A percentile compares a stretch with the other conserved stretches of the same genome.
These are phyloP conservation scores for Populus hybrid DNA, from an alignment of 441 rosid species.

Conservation along the genomic window DNA sequence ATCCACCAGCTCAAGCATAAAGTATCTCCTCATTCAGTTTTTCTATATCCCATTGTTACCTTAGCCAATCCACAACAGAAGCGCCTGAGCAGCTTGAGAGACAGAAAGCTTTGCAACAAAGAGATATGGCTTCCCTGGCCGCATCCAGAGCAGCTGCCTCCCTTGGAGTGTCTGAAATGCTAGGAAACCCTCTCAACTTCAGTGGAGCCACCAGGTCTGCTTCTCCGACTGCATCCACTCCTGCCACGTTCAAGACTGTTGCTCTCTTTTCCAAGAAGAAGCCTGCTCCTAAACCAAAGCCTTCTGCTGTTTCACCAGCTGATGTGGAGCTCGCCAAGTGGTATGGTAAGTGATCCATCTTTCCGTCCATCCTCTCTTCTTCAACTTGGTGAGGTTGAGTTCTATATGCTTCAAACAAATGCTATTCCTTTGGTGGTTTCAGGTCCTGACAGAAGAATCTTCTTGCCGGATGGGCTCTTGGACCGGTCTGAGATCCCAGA, in stretches of 20 bases:
- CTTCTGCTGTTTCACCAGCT: conserved; percentile 21
- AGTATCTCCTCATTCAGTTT: conserved; percentile 28
- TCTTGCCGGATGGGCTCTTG: conserved; percentile 92
- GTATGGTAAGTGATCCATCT: conserved; percentile 11
- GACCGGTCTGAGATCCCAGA: conserved; percentile 95
- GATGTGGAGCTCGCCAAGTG: conserved; percentile 93
- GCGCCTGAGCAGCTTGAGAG: neutral
- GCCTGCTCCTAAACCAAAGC: conserved; percentile 58
- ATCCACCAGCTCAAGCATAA: conserved; percentile 60
- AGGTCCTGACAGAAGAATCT: conserved; percentile 97
- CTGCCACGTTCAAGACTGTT: conserved; percentile 61
- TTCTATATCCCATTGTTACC: neutral
- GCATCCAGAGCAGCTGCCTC: conserved; percentile 14
- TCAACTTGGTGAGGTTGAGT: neutral
- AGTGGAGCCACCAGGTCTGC: conserved; percentile 44
- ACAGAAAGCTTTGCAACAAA: too few relatives aligned
- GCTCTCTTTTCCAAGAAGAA: conserved; percentile 87
- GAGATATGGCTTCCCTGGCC: too few relatives aligned
- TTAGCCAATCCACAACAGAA: neutral
- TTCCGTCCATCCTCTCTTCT: neutral
- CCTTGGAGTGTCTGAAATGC: conserved; percentile 79
- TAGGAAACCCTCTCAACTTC: conserved; percentile 72
- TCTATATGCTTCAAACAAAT: neutral
- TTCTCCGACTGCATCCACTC: conserved; percentile 51
- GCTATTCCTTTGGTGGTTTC: conserved; percentile 16